A percentile compares a stretch with the other conserved stretches of the same genome.
Conservation (phyloP, 2,329 filamentous ascomycete genomes). For the Taxawa tesnikishii region DNA sequence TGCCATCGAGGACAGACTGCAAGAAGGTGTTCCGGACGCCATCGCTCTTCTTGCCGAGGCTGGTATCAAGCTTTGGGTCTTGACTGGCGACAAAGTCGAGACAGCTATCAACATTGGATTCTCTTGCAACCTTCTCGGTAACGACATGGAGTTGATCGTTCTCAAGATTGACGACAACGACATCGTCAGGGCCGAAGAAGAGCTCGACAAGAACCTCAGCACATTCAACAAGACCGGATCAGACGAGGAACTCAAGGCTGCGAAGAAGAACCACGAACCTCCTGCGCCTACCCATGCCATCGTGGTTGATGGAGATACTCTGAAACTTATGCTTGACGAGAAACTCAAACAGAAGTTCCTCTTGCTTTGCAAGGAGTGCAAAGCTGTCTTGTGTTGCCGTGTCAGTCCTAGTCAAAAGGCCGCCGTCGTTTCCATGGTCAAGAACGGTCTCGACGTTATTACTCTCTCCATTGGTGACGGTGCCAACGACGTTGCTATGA, state of each 20-base stretch:
- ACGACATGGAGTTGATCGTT: constrained; percentile 93
- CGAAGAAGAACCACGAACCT: constrained; percentile 72
- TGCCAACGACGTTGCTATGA: constrained; percentile 96
- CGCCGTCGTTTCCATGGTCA: constrained; percentile 92
- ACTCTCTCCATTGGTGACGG: constrained; percentile 88
- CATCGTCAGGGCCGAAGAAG: constrained; percentile 48
- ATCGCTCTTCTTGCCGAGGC: constrained; percentile 83
- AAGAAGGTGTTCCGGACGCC: constrained; percentile 93
- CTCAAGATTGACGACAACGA: constrained; percentile 73
- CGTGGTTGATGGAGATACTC: constrained; percentile 86
- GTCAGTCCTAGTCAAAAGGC: constrained; percentile 96
- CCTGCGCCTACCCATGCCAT: constrained; percentile 82
- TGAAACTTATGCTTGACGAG: constrained; percentile 78
- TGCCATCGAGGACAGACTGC: constrained; percentile 90
- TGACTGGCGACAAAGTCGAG: constrained; percentile 97
- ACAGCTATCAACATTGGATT: constrained; percentile 99
- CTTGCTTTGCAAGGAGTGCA: constrained; percentile 91
- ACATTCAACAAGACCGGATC: constrained; percentile 71
- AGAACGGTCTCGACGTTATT: constrained; percentile 89
- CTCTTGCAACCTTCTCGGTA: constrained; percentile 93
- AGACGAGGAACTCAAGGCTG: constrained; percentile 70
- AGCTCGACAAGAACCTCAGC: constrained; percentile 62
- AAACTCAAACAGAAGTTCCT: constrained; percentile 82
- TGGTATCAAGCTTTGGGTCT: constrained; percentile 96
- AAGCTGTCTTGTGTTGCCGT: constrained; percentile 90